phyloP scores from a whole-genome alignment of 2,329 filamentous ascomycete species.

The Neocatenulostroma microsporum region DNA sequence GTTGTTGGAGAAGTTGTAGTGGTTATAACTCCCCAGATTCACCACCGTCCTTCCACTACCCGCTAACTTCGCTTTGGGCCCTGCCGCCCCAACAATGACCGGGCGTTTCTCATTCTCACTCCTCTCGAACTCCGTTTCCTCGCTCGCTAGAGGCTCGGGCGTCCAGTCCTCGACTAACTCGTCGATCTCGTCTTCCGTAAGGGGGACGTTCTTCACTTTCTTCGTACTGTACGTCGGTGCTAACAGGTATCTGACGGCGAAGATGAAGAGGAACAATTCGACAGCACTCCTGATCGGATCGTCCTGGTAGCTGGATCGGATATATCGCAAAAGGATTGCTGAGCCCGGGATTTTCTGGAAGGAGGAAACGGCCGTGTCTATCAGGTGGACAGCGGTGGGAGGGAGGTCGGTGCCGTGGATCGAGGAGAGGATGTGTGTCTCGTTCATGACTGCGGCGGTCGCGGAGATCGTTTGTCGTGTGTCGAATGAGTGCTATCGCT shows the following conservation, averaged over 20 bases:
- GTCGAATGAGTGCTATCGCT: too few species aligned
- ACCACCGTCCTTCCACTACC: slow-evolving; percentile 68
- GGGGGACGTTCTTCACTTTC: slow-evolving; percentile 79
- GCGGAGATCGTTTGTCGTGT: too few species aligned
- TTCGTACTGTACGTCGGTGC: slow-evolving; percentile 87
- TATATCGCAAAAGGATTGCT: slow-evolving; percentile 87
- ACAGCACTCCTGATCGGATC: slow-evolving; percentile 90
- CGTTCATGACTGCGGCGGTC: too few species aligned
- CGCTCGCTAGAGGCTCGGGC: slow-evolving; percentile 79
- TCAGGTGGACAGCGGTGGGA: slow-evolving; percentile 47
- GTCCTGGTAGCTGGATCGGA: slow-evolving; percentile 95
- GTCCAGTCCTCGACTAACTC: slow-evolving; percentile 95
- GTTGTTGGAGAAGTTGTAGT: slow-evolving; percentile 93
- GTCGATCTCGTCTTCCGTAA: slow-evolving; percentile 94
- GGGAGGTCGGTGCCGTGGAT: slow-evolving; percentile 51
- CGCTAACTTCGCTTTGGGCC: slow-evolving; percentile 74
- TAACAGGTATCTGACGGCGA: slow-evolving; percentile 88
- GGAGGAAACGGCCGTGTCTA: slow-evolving; percentile 47
- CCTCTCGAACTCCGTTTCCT: slow-evolving; percentile 67
- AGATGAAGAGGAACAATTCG: slow-evolving; percentile 87
- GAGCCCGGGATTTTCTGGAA: slow-evolving; percentile 93
- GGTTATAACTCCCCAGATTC: slow-evolving; percentile 93
- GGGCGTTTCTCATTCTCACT: slow-evolving; percentile 76
- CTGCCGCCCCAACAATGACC: slow-evolving; percentile 80
- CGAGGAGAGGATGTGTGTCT: too few species aligned